Conservation (phyloP, 2,329 filamentous ascomycete genomes). For the Trichoderma asperellum region DNA sequence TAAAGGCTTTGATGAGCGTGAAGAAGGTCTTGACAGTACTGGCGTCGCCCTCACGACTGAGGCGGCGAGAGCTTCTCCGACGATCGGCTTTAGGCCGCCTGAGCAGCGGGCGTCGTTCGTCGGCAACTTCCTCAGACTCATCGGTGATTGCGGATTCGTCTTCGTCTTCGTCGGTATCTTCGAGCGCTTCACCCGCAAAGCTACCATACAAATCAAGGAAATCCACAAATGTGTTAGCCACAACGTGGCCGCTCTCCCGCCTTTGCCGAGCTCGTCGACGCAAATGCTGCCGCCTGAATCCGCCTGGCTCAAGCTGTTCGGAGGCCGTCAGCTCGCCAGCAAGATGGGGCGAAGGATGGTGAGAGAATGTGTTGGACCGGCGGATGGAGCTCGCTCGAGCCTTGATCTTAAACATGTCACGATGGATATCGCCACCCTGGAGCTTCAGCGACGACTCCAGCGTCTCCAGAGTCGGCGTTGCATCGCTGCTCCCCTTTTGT, state of each 20-base stretch:
- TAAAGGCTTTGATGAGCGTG: constrained; percentile 76
- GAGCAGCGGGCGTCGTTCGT: constrained; percentile 60
- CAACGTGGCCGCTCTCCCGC: constrained; percentile 49
- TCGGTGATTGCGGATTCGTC: constrained; percentile 58
- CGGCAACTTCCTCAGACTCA: constrained; percentile 37
- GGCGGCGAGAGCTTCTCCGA: constrained; percentile 54
- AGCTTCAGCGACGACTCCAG: constrained; percentile 67
- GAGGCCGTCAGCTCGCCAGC: constrained; percentile 41
- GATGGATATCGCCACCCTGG: constrained; percentile 78
- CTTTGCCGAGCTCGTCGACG: constrained; percentile 47
- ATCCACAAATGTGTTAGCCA: constrained; percentile 72
- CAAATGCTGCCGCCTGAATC: constrained; percentile 52
- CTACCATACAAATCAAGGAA: constrained; percentile 76
- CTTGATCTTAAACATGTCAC: constrained; percentile 75
- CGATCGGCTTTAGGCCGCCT: constrained; percentile 48
- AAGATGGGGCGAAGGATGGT: constrained; percentile 46
- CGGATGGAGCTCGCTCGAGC: constrained; percentile 53
- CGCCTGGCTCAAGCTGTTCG: constrained; percentile 51
- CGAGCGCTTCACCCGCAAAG: constrained; percentile 74
- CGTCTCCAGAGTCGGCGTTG: constrained; percentile 45
- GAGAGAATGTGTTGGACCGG: constrained; percentile 70
- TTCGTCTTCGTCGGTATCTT: constrained; percentile 49
- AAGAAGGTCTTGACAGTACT: constrained; percentile 75
- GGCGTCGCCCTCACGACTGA: constrained; percentile 61
- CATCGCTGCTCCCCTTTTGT: constrained; percentile 1